These are phyloP conservation scores for Erodium trifolium DNA, from an alignment of 441 rosid species.

Conservation along the genomic window DNA sequence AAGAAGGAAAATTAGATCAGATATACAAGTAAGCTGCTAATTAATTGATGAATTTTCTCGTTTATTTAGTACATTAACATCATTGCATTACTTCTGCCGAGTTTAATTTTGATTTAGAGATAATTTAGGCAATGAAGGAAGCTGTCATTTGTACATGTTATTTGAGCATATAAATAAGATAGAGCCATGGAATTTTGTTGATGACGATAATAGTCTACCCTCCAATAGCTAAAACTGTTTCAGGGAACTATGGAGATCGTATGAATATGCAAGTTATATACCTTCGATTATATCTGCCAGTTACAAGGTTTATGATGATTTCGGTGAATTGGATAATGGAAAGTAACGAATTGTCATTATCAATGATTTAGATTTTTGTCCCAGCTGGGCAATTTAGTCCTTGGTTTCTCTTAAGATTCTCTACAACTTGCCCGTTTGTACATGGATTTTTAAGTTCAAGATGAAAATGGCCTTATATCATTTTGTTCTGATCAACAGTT, in stretches of 20 bases:
- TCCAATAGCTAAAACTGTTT: neutral
- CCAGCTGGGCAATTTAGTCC: too few relatives aligned
- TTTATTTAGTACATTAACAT: neutral
- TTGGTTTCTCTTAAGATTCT: too few relatives aligned
- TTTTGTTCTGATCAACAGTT: too few relatives aligned
- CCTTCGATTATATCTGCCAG: too few relatives aligned
- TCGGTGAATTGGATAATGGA: too few relatives aligned
- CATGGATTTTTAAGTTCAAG: too few relatives aligned
- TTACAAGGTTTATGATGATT: too few relatives aligned
- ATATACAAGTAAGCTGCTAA: conserved; percentile 52
- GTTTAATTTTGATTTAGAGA: neutral
- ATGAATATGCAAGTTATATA: neutral
- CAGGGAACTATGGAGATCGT: neutral
- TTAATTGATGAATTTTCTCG: neutral
- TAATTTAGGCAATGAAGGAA: neutral
- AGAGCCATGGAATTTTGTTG: neutral
- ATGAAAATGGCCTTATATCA: too few relatives aligned
- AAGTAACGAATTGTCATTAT: too few relatives aligned
- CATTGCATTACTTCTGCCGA: neutral
- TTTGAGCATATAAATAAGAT: conserved; percentile 10
- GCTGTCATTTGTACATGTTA: conserved; percentile 46
- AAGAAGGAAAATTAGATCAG: conserved; percentile 1
- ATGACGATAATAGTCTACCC: neutral
- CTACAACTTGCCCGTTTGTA: too few relatives aligned
- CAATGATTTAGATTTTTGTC: too few relatives aligned